Base-by-base conservation (phyloP, 768 basidiomycete genomes). In the Mrakia frigida region DNA sequence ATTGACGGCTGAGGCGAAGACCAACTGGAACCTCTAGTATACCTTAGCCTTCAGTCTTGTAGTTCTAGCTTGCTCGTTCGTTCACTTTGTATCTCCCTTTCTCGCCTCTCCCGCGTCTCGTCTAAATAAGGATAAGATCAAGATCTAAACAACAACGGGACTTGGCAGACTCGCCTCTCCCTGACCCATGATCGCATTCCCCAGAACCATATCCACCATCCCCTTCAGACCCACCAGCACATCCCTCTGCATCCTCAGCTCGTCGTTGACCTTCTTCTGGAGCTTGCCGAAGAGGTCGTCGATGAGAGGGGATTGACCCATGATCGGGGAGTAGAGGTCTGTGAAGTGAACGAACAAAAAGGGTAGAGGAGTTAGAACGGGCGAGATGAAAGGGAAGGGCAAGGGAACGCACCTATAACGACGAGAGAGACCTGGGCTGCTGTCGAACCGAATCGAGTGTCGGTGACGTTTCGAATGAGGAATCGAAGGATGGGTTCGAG, bases 221-320 rank as follows among this genome's bases (percentile, higher is more conserved):
- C 76, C 76, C 67, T 77, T 63, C 28, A 77, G 70, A 21, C 76
- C 76, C 7, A 68, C 60, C 3, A 77, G 52, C 70, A 98, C 84
- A 82, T 98, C 93, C 79, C 88, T 88, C 83, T 98, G 94, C 83
- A 99, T 94, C 33, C 87, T 88, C 71, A 98, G 84, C 83, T 99
- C 97, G 53, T 89, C 88, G 59, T 88, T 84, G n/a, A 98, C 87
- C 81, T 94, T 94, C 82, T 89, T 91, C 74, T 89, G 90, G 60
- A 98, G 84, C 50, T 90, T 89, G 37, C 90, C 85, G 81, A 98
- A 90, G 53, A 96, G 86, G 9, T 90, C 86, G 83, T 98, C 97
- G 73, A 99, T 91, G 61, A 94, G 85, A 0, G 94, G 93, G 33
- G 94, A 94, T 83, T 96, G 93, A 2, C 96, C 96, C n/a, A 98